Percentiles rank a stretch among this genome's conserved stretches.
phyloP scores from a whole-genome alignment of 805 yeast genomes.

The Candida rishiriensis region DNA sequence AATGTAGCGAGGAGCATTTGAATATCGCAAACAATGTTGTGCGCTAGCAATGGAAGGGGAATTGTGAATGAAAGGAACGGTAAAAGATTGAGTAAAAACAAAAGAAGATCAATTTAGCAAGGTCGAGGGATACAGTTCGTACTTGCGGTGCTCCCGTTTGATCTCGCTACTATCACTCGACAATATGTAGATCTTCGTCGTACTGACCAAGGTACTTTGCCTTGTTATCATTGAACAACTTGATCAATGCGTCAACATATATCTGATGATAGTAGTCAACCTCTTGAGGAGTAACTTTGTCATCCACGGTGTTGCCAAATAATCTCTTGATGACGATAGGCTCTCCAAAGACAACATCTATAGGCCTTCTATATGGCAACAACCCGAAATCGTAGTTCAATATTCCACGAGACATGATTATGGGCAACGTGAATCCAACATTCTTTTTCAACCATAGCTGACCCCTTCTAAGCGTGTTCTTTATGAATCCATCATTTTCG shows the following conservation, averaged over 20 bases:
- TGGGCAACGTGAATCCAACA: constrained; percentile 83
- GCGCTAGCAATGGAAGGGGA: neutral
- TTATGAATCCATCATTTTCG: constrained; percentile 27
- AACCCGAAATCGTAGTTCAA: constrained; percentile 91
- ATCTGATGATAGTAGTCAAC: constrained; percentile 67
- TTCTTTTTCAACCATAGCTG: constrained; percentile 70
- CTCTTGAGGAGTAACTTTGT: constrained; percentile 35
- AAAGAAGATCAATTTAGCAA: neutral
- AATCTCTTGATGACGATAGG: constrained; percentile 43
- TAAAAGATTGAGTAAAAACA: neutral
- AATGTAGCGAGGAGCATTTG: neutral
- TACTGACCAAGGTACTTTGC: constrained; percentile 43
- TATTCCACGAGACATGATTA: constrained; percentile 87
- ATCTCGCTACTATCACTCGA: constrained; percentile 27
- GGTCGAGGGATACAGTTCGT: too few species aligned
- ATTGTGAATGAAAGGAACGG: neutral
- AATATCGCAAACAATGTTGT: neutral
- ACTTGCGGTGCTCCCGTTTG: too few species aligned
- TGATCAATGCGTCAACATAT: constrained; percentile 60
- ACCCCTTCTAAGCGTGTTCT: constrained; percentile 40
- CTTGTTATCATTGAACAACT: constrained; percentile 65
- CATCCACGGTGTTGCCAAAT: constrained; percentile 21
- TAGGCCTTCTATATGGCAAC: constrained; percentile 77
- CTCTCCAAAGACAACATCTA: constrained; percentile 68
- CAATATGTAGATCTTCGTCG: constrained; percentile 43